Conservation (phyloP, 176 grass and related monocot genomes). For the Carex parvula region DNA sequence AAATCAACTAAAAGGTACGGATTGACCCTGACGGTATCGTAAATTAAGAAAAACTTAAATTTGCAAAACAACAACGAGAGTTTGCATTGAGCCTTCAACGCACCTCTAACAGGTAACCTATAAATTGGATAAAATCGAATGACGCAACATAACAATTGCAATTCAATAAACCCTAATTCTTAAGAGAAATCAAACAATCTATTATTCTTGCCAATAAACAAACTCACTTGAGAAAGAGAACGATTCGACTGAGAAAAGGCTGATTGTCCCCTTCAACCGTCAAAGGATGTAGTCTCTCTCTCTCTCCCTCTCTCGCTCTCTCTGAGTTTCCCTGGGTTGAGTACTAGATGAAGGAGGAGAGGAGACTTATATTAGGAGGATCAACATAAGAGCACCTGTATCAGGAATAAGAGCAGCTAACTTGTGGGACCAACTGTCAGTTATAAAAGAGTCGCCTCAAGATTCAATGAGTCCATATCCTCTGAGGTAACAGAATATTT, state of each 20-base stretch:
- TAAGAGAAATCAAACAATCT: background rate
- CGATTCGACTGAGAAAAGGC: too few species aligned
- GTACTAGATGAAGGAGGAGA: background rate
- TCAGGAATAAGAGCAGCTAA: background rate
- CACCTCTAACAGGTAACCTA: background rate
- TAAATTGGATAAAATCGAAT: background rate
- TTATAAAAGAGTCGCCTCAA: background rate
- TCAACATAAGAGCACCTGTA: background rate
- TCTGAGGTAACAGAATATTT: too few species aligned
- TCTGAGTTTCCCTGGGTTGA: background rate
- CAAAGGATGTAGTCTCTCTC: background rate
- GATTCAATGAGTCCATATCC: too few species aligned
- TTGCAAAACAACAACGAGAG: background rate
- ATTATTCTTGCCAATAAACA: background rate
- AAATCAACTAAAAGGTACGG: background rate
- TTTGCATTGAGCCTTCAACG: background rate
- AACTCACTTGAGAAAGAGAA: conserved; percentile 27
- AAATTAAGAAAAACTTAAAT: background rate
- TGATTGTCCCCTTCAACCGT: too few species aligned
- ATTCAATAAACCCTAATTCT: conserved; percentile 3
- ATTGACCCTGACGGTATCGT: background rate
- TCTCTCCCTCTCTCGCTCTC: background rate
- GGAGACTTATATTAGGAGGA: background rate
- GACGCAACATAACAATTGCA: background rate
- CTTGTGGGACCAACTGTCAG: background rate